phyloP scores from a whole-genome alignment of 2,329 filamentous ascomycete species.

The Furcasterigmium furcatum region DNA sequence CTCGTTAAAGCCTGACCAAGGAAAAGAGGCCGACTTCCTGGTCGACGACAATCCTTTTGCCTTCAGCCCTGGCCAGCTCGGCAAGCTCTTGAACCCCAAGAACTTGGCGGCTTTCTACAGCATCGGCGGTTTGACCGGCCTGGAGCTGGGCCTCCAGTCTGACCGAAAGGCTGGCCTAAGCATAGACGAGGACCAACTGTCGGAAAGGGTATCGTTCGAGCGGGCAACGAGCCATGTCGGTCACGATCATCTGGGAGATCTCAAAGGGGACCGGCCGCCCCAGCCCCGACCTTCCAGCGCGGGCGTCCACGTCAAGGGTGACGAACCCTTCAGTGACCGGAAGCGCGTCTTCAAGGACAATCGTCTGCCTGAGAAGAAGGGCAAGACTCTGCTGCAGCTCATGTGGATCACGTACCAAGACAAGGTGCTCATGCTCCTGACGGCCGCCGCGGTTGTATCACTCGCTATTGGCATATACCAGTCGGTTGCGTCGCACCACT shows the following conservation, averaged over 20 bases:
- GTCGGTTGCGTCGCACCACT: conserved; percentile 60
- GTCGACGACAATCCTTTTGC: conserved; percentile 82
- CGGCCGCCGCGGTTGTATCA: conserved; percentile 68
- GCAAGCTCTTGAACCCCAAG: conserved; percentile 88
- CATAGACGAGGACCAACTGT: conserved; percentile 65
- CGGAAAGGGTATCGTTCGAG: conserved; percentile 68
- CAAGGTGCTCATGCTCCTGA: conserved; percentile 73
- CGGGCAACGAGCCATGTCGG: conserved; percentile 48
- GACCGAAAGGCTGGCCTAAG: conserved; percentile 73
- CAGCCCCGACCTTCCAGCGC: not conserved
- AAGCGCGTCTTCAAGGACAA: conserved; percentile 72
- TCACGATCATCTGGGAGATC: conserved; percentile 8
- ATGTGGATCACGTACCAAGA: conserved; percentile 85
- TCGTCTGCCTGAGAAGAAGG: conserved; percentile 68
- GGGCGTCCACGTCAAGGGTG: not conserved
- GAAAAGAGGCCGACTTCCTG: conserved; percentile 72
- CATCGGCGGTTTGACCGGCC: conserved; percentile 71
- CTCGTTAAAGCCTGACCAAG: conserved; percentile 72
- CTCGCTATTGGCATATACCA: conserved; percentile 74
- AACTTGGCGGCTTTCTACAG: conserved; percentile 78
- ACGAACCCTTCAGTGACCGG: conserved; percentile 54
- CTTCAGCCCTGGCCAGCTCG: conserved; percentile 78
- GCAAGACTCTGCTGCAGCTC: conserved; percentile 68
- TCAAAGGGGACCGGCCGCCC: not conserved
- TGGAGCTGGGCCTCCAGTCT: conserved; percentile 76